phyloP scores from a whole-genome alignment of 306 rosid genomes.

The Psophocarpus tetragonolobus region DNA sequence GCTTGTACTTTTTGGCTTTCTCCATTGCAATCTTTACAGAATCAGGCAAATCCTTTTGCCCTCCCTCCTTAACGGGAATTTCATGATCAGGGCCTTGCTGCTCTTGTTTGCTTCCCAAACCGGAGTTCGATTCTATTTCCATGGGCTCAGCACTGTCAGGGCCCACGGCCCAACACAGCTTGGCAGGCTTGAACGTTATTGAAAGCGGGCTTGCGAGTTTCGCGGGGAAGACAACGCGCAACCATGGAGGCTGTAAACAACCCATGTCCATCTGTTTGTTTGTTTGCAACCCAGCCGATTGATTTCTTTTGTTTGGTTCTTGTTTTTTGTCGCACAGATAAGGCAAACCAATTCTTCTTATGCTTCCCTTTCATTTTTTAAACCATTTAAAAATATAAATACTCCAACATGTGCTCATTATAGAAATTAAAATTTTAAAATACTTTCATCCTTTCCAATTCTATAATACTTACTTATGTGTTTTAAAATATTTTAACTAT shows the following conservation, averaged over 20 bases:
- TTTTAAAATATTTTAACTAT: too few relatives aligned
- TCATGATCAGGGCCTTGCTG: conserved; percentile 30
- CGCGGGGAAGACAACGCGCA: conserved; percentile 40
- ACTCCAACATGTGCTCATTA: too few relatives aligned
- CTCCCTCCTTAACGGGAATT: conserved; percentile 27
- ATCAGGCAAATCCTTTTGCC: conserved; percentile 45
- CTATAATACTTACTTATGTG: too few relatives aligned
- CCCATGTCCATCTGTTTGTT: conserved; percentile 40
- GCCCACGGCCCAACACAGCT: conserved; percentile 37
- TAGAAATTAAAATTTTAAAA: too few relatives aligned
- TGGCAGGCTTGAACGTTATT: conserved; percentile 39
- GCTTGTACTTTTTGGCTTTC: conserved; percentile 58
- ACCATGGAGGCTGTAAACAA: conserved; percentile 50
- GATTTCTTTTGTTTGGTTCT: too few relatives aligned
- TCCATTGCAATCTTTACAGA: conserved; percentile 62
- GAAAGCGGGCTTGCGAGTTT: conserved; percentile 35
- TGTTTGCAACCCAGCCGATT: too few relatives aligned
- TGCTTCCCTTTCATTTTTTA: too few relatives aligned
- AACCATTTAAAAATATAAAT: too few relatives aligned
- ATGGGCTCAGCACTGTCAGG: conserved; percentile 42
- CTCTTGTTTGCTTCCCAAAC: conserved; percentile 33
- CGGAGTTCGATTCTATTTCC: conserved; percentile 25
- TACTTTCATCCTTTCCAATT: too few relatives aligned
- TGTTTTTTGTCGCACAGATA: too few relatives aligned
- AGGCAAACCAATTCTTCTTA: too few relatives aligned